Conservation (phyloP, 768 basidiomycete species). For the Goffeauzyma gilvescens region DNA sequence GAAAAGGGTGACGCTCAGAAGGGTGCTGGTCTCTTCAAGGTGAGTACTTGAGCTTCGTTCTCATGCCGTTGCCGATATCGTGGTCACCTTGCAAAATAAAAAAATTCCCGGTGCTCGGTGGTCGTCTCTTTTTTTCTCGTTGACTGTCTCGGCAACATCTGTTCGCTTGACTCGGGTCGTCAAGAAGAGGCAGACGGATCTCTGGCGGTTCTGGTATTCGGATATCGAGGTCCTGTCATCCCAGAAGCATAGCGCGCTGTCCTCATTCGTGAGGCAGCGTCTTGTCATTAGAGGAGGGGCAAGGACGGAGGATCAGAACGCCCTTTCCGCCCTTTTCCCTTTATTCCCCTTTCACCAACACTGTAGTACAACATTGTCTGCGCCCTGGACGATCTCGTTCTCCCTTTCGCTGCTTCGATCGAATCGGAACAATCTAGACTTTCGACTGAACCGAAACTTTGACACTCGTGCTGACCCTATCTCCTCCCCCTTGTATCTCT, state of each 20-base stretch:
- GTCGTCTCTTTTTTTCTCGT: neutral
- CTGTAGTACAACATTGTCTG: neutral
- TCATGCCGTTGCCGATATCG: neutral
- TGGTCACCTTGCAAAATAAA: neutral
- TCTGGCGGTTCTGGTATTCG: neutral
- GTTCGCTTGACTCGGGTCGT: too few relatives aligned
- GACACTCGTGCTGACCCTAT: too few relatives aligned
- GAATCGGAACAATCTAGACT: neutral
- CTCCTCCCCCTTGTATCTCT: too few relatives aligned
- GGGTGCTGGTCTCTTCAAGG: conserved; percentile 92
- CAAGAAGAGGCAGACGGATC: neutral
- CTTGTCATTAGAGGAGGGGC: neutral
- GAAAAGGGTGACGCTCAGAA: conserved; percentile 44
- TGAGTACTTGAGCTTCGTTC: conserved; percentile 48
- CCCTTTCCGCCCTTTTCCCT: neutral
- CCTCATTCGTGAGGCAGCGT: neutral
- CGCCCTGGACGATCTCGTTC: neutral
- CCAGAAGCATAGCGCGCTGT: neutral
- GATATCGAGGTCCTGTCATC: neutral
- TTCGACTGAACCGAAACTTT: neutral
- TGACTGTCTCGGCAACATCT: neutral
- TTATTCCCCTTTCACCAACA: neutral
- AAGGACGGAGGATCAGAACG: neutral
- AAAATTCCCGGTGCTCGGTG: neutral
- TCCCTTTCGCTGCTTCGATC: neutral